Conservation (phyloP, 768 basidiomycete species). For the Mycena haematopus region DNA sequence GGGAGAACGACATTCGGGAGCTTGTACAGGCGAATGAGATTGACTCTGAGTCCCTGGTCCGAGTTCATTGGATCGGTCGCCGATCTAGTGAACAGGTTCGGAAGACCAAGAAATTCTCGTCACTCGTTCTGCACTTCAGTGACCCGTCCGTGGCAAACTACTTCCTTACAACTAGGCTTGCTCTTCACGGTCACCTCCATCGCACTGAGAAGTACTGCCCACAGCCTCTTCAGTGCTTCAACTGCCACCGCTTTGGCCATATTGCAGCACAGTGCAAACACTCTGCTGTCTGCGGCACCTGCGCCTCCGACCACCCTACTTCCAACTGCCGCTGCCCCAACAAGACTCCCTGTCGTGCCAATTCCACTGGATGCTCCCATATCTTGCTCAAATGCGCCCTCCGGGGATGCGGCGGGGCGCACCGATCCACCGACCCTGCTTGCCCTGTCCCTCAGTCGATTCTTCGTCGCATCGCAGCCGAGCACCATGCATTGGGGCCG, state of each 20-base stretch:
- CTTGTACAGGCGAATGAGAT: neutral
- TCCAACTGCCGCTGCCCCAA: too few species aligned
- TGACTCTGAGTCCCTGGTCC: neutral
- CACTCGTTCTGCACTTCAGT: conserved; percentile 4
- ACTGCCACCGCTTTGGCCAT: conserved; percentile 12
- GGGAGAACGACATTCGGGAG: conserved; percentile 2
- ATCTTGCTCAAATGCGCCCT: too few species aligned
- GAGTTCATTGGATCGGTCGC: conserved; percentile 12
- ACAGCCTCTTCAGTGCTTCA: conserved; percentile 8
- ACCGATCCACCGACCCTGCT: too few species aligned
- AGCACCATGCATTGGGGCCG: too few species aligned
- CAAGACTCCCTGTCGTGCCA: too few species aligned
- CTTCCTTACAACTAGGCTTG: neutral
- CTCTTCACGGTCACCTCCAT: conserved; percentile 5
- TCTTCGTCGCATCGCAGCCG: too few species aligned
- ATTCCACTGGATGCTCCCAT: too few species aligned
- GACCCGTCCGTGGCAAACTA: neutral
- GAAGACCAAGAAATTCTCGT: neutral
- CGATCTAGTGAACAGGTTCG: conserved; percentile 5
- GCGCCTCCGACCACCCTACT: too few species aligned
- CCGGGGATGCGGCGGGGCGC: too few species aligned
- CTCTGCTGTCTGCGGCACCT: neutral
- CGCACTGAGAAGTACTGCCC: conserved; percentile 11
- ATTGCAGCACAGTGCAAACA: conserved; percentile 8
- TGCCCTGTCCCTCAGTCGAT: too few species aligned